These are phyloP conservation scores for Zea luxurians DNA, from an alignment of 176 grass and related monocot species.

Conservation along the genomic window DNA sequence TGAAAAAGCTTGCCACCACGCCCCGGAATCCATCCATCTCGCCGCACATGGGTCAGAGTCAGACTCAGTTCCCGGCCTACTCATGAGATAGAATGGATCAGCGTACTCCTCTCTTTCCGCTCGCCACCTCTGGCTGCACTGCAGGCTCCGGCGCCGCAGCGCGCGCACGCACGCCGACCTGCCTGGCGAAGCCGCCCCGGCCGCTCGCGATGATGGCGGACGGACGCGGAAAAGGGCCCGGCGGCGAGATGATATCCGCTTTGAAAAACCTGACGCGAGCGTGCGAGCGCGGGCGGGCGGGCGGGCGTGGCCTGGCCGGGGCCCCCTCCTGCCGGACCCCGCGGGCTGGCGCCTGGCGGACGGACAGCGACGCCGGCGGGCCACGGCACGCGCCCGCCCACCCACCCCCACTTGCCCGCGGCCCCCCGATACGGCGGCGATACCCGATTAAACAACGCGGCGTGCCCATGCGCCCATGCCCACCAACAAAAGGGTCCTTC, in stretches of 20 bases:
- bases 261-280: slow-evolving; percentile 39
- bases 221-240: background rate
- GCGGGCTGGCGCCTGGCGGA: too few species aligned
- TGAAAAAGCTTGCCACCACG: background rate
- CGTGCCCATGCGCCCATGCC: background rate
- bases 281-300: slow-evolving; percentile 18
- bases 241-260: slow-evolving; percentile 11
- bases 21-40: background rate
- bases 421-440: too few species aligned
- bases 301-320: too few species aligned
- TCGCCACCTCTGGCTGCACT: background rate
- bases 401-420: background rate
- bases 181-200: background rate
- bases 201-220: slow-evolving; percentile 34
- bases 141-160: slow-evolving; percentile 12
- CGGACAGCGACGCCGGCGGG: slow-evolving; percentile 22
- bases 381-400: slow-evolving; percentile 19
- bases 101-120: background rate
- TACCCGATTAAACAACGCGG: slow-evolving; percentile 23
- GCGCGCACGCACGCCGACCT: slow-evolving; percentile 1
- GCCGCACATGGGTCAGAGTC: slow-evolving; percentile 22
- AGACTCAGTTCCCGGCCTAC: background rate
- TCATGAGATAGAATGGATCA: too few species aligned
- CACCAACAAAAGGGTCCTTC: background rate
- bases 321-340: background rate